Evolutionary conservation across 2,329 filamentous ascomycete genomes (phyloP).

Genomic region (Gremmenia infestans): DNA sequence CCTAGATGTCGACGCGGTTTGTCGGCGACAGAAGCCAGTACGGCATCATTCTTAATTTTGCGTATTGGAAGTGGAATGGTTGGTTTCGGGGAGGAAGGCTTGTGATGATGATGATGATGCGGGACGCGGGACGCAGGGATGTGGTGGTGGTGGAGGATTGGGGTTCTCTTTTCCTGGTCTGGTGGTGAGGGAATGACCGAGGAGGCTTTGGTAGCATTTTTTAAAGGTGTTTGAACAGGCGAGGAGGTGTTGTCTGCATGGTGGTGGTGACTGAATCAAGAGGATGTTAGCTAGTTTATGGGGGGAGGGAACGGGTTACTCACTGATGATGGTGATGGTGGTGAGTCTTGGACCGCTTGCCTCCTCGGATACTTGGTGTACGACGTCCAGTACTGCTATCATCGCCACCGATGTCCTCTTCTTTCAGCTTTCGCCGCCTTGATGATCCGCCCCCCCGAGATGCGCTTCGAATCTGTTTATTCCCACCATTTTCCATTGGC

Average conservation of each 20-base stretch:
- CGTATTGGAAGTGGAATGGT: slow-evolving; percentile 58
- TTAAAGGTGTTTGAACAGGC: slow-evolving; percentile 41
- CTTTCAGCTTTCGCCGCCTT: slow-evolving; percentile 67
- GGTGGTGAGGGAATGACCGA: slow-evolving; percentile 42
- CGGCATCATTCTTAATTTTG: slow-evolving; percentile 61
- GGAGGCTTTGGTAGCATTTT: slow-evolving; percentile 41
- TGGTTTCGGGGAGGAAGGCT: slow-evolving; percentile 32
- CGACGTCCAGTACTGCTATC: slow-evolving; percentile 61
- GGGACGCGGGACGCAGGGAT: slow-evolving; percentile 11
- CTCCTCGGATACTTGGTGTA: slow-evolving; percentile 49
- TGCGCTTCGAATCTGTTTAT: slow-evolving; percentile 37
- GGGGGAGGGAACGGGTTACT: slow-evolving; percentile 30
- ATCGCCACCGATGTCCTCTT: slow-evolving; percentile 66
- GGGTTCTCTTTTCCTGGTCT: slow-evolving; percentile 23
- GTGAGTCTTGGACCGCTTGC: slow-evolving; percentile 64
- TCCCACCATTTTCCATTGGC: slow-evolving; percentile 30
- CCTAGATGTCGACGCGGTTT: slow-evolving; percentile 76
- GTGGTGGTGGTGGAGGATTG: slow-evolving; percentile 28
- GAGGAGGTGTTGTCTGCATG: slow-evolving; percentile 43
- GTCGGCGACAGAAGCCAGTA: slow-evolving; percentile 67
- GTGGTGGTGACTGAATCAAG: slow-evolving; percentile 49
- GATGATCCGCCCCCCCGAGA: slow-evolving; percentile 38
- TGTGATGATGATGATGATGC: slow-evolving; percentile 39
- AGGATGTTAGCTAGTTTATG: slow-evolving; percentile 16
- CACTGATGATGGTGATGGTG: slow-evolving; percentile 59